Evolutionary conservation across 2,329 filamentous ascomycete species (phyloP).

Genomic region (Ophiocordyceps australis): DNA sequence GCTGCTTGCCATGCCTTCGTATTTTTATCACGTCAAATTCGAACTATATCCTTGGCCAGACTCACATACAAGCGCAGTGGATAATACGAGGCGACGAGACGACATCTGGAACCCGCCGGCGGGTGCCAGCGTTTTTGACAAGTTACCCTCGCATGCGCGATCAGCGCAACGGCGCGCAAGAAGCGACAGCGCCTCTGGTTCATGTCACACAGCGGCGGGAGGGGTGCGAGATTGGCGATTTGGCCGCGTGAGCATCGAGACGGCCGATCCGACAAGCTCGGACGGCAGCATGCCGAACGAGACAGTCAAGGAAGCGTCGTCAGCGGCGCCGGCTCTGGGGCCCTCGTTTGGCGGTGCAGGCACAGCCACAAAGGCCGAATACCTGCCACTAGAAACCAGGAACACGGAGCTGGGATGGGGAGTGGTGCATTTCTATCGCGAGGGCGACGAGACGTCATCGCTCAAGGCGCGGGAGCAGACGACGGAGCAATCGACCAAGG

Average conservation of each 20-base stretch:
- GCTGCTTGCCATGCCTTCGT: constrained; percentile 40
- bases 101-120: constrained; percentile 31
- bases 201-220: constrained; percentile 20
- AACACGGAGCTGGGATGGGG: constrained; percentile 78
- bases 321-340: constrained; percentile 32
- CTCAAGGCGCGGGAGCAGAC: constrained; percentile 17
- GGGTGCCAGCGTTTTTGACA: constrained; percentile 32
- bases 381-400: constrained; percentile 49
- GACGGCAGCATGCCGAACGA: constrained; percentile 16
- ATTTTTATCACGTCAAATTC: constrained; percentile 48
- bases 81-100: constrained; percentile 3
- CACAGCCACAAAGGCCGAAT: constrained; percentile 67
- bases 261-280: constrained; percentile 45
- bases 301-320: constrained; percentile 22
- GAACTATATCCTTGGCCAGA: constrained; percentile 38
- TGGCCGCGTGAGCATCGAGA: constrained; percentile 59
- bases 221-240: constrained; percentile 58
- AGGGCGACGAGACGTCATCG: constrained; percentile 54
- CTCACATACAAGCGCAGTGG: constrained; percentile 8
- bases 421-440: constrained; percentile 83
- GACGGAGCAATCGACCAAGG: constrained; percentile 14
- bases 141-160: constrained; percentile 31
- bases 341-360: constrained; percentile 40
- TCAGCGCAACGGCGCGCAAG: constrained; percentile 4
- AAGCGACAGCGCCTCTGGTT: constrained; percentile 14